phyloP scores from a whole-genome alignment of 805 yeast genomes.

The Candida maltosa region DNA sequence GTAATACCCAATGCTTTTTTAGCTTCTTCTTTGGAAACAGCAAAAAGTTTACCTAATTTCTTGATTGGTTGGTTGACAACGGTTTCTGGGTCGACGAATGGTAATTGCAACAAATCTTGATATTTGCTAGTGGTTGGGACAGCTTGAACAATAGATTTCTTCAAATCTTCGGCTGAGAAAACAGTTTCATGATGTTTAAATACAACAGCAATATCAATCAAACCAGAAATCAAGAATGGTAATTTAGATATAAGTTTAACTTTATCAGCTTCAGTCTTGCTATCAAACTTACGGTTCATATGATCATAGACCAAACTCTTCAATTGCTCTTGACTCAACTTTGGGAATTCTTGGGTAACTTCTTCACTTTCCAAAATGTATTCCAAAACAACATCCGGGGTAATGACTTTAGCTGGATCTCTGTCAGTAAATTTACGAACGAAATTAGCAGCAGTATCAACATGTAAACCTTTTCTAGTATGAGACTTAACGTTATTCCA shows the following conservation, averaged over 20 bases:
- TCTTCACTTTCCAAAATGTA: conserved; percentile 70
- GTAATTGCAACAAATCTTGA: conserved; percentile 77
- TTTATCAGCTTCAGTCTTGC: conserved; percentile 35
- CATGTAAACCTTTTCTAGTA: conserved; percentile 80
- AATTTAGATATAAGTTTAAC: conserved; percentile 59
- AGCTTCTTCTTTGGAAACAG: conserved; percentile 54
- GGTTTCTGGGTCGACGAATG: conserved; percentile 55
- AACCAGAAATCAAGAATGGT: conserved; percentile 64
- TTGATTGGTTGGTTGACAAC: conserved; percentile 45
- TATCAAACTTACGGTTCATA: conserved; percentile 46
- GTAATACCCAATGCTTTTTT: conserved; percentile 54
- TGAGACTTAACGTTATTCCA: conserved; percentile 80
- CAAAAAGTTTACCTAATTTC: conserved; percentile 68
- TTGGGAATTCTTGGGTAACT: conserved; percentile 41
- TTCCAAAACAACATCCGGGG: conserved; percentile 53
- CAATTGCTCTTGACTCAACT: conserved; percentile 45
- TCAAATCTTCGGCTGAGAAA: conserved; percentile 57
- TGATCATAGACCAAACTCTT: conserved; percentile 53
- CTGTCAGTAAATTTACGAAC: conserved; percentile 70
- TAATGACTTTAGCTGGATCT: conserved; percentile 64
- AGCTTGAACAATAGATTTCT: conserved; percentile 75
- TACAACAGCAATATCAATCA: conserved; percentile 76
- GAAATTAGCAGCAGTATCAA: conserved; percentile 76
- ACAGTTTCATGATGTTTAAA: conserved; percentile 74
- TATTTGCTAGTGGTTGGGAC: conserved; percentile 50